phyloP scores from a whole-genome alignment of 2,329 filamentous ascomycete species.

The Xylaria sp. region DNA sequence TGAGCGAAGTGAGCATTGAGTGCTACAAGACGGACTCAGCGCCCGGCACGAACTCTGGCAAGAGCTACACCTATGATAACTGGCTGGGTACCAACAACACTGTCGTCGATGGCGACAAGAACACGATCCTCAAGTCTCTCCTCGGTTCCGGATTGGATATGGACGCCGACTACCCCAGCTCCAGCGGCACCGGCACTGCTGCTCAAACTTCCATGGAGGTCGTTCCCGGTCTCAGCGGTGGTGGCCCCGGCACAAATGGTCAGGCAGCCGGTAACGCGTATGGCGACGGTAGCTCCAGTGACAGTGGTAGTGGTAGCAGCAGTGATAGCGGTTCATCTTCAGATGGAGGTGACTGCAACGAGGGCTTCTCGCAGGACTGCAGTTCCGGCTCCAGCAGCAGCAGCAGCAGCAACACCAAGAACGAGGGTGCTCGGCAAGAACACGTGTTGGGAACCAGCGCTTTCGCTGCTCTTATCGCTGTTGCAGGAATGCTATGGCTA shows the following conservation, averaged over 20 bases:
- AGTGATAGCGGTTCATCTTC: slow-evolving; percentile 16
- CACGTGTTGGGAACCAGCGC: slow-evolving; percentile 47
- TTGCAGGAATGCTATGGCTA: slow-evolving; percentile 48
- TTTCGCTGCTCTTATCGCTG: slow-evolving; percentile 49
- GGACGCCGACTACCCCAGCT: slow-evolving; percentile 53
- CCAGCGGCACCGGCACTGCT: slow-evolving; percentile 48
- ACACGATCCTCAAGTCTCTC: slow-evolving; percentile 81
- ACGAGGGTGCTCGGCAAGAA: slow-evolving; percentile 45
- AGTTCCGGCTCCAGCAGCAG: neutral
- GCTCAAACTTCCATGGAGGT: slow-evolving; percentile 41
- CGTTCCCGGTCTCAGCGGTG: slow-evolving; percentile 49
- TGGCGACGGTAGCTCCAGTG: slow-evolving; percentile 18
- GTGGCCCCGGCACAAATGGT: slow-evolving; percentile 49
- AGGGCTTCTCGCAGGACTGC: slow-evolving; percentile 48
- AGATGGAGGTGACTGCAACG: slow-evolving; percentile 40
- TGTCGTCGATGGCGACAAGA: slow-evolving; percentile 78
- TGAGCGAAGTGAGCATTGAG: slow-evolving; percentile 80
- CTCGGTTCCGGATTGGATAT: slow-evolving; percentile 84
- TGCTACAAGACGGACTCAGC: slow-evolving; percentile 76
- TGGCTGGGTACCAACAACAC: slow-evolving; percentile 76
- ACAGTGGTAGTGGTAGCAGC: slow-evolving; percentile 29
- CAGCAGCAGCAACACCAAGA: slow-evolving; percentile 33
- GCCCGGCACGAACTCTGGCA: slow-evolving; percentile 75
- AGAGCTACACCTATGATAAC: slow-evolving; percentile 80
- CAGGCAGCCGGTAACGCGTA: slow-evolving; percentile 44